These are phyloP conservation scores for Apiotrichum veenhuisii DNA, from an alignment of 1,284 basidiomycete genomes.

Conservation along the genomic window DNA sequence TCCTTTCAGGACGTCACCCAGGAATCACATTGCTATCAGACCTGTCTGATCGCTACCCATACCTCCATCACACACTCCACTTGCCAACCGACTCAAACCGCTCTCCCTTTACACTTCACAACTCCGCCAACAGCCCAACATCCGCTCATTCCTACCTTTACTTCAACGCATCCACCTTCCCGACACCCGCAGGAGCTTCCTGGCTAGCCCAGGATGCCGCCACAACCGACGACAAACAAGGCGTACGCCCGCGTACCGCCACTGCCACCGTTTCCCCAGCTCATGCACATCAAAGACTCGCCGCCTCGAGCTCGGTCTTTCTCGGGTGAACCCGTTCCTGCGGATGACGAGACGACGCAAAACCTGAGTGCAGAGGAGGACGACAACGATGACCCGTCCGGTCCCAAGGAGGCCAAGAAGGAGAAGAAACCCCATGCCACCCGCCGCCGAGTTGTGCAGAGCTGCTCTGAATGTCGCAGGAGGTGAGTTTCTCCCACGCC, in stretches of 20 bases:
- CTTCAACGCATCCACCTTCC: not conserved
- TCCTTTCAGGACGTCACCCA: no score
- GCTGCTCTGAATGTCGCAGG: slow-evolving; percentile 50
- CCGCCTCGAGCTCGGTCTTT: slow-evolving; percentile 9
- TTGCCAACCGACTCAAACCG: no score
- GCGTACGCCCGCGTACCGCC: slow-evolving; percentile 30
- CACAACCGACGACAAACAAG: slow-evolving; percentile 28
- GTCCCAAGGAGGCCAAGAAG: slow-evolving; percentile 25
- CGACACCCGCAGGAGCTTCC: no score
- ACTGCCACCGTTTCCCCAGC: slow-evolving; percentile 39
- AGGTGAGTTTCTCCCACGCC: slow-evolving; percentile 12
- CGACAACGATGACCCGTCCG: slow-evolving; percentile 14
- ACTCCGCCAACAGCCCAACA: no score
- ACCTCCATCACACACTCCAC: no score
- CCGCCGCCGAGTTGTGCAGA: slow-evolving; percentile 48
- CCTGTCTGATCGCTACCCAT: no score
- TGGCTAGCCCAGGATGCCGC: slow-evolving; percentile 23
- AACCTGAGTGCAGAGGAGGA: slow-evolving; percentile 26
- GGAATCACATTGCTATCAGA: no score
- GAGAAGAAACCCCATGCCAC: slow-evolving; percentile 43
- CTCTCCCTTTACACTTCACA: no score
- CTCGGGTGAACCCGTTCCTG: slow-evolving; percentile 7
- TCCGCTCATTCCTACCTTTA: not conserved
- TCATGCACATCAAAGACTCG: slow-evolving; percentile 31
- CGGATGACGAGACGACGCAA: slow-evolving; percentile 11